These are phyloP conservation scores for Hexamita inflata DNA, from an alignment of 208 protist genomes.

Conservation along the genomic window DNA sequence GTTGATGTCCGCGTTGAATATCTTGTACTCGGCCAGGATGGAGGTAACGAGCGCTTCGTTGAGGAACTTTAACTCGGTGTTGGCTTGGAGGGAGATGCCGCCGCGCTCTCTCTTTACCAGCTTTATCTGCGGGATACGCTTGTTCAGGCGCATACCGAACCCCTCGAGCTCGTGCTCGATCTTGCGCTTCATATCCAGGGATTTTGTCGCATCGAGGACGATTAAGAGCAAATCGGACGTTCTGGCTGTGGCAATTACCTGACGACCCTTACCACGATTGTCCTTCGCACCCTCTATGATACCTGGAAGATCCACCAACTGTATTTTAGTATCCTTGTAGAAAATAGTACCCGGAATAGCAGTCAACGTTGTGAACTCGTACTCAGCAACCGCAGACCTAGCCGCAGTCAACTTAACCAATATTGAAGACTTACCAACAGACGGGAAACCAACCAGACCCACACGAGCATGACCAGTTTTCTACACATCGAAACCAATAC, in stretches of 20 bases:
- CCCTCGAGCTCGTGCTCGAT: conserved; percentile 42
- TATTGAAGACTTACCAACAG: conserved; percentile 55
- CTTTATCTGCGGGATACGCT: conserved; percentile 32
- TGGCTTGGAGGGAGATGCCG: conserved; percentile 24
- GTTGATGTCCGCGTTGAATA: conserved; percentile 41
- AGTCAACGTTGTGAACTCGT: conserved; percentile 96
- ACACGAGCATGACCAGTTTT: conserved; percentile 66
- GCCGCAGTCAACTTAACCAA: conserved; percentile 82
- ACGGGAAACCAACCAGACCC: conserved; percentile 58
- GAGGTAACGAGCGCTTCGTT: conserved; percentile 32
- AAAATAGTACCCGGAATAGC: conserved; percentile 71
- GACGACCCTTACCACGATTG: conserved; percentile 39
- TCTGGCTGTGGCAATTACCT: conserved; percentile 42
- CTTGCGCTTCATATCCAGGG: conserved; percentile 32
- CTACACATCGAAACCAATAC: conserved; percentile 74
- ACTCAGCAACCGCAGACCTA: conserved; percentile 73
- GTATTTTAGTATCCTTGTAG: conserved; percentile 41
- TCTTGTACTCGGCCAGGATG: conserved; percentile 31
- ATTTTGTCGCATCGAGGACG: conserved; percentile 35
- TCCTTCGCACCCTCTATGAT: conserved; percentile 46
- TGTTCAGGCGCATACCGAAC: conserved; percentile 46
- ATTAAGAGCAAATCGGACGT: conserved; percentile 44
- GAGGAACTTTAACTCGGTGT: conserved; percentile 21
- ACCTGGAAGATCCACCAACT: conserved; percentile 44
- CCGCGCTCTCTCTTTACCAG: conserved; percentile 32